Evolutionary conservation across 345 rosid genomes (phyloP), one percentile per base, ranked within the genome.

Genomic region (Eucalyptus sp.): DNA sequence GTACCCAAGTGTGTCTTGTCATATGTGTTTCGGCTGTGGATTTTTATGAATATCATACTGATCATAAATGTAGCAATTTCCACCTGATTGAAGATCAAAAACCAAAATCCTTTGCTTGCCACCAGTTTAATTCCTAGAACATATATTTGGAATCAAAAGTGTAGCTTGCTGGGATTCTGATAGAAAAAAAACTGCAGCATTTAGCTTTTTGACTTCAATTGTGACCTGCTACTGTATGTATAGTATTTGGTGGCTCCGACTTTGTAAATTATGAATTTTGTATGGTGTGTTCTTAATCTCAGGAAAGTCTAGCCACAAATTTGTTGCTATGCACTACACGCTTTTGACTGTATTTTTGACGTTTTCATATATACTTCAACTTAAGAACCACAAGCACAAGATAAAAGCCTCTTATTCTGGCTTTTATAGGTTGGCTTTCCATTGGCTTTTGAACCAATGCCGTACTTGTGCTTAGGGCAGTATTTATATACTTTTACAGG

Each of bases 401-500:
- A 76, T 76, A 76, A 20, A 76, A 76, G 48, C 27, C 46, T 76
- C 27, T 10, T 20, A 71, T 76, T 76, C 83, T 76, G 25, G 48
- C 24, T 68, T 68, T 68, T 68, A 5, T 68, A 9, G 24, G 44
- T 33, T 68, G 80, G 80, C 46, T 76, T n/a, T 76, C 83, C 83
- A 76, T 76, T 76, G 83, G 46, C 27, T 37, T 54, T 83, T 83
- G 83, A 20, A 58, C 87, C 13, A 3, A 50, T 86, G 64, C 52
- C 48, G 88, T 66, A 88, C 60, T 86, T 86, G 50, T 79, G 80
- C 46, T 71, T 29, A 89, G 50, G 83, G 46, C 8, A 18, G 83
- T 50, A 86, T 71, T 86, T 71, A 87, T 88, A 33, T 43, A 6
- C 54, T 89, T 83, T 83, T 58, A 14, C 95, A 97, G 99, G 91